Base-by-base conservation (phyloP, 352 stramenopile genomes). In the Thraustotheca clavata region DNA sequence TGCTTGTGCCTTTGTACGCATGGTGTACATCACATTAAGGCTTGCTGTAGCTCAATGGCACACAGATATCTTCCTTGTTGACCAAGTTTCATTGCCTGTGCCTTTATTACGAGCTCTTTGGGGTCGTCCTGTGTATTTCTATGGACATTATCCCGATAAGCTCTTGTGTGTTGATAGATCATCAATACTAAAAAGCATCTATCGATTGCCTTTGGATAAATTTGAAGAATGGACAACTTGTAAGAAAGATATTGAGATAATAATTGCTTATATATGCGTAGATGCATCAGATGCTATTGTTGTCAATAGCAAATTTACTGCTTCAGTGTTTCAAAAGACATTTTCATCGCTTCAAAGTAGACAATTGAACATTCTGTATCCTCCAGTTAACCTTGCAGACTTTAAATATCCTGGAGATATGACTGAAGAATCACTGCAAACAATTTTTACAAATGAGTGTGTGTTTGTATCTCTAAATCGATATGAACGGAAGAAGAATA, bases 71-170 rank as follows among this genome's bases (percentile, higher is more conserved):
- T 90, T 91, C 59, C 78, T 93, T 50, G 80, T 91, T 47, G 84
- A 93, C 62, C 84, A 93, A 60, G 79, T 93, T 57, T 91, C 84
- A 9, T 74, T 91, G 12, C 84, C 79, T 32, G 78, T 93, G 47
- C 82, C 84, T 22, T 80, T 93, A 59, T 63, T 93, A 54, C 80
- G 84, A 34, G 60, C 52, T 12, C 81, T 76, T 18, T 33, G 89
- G 31, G 75, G 77, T 52, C 86, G 87, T 36, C 80, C 84, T 20
- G 91, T 99, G 41, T 72, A 99, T 22, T 99, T 99, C 76, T 99
- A 99, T 74, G 98, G 96, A 69, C 97, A 99, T 69, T 99, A 98
- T 75, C 97, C 97, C 0, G 97, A 99, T 76, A 98, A 98, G 69
- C 77, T 99, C 33, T 81, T 99, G 12, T 93, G 79, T 35, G 72